These are phyloP conservation scores for Priceomyces fermenticarens DNA, from an alignment of 805 yeast species.

Conservation along the genomic window DNA sequence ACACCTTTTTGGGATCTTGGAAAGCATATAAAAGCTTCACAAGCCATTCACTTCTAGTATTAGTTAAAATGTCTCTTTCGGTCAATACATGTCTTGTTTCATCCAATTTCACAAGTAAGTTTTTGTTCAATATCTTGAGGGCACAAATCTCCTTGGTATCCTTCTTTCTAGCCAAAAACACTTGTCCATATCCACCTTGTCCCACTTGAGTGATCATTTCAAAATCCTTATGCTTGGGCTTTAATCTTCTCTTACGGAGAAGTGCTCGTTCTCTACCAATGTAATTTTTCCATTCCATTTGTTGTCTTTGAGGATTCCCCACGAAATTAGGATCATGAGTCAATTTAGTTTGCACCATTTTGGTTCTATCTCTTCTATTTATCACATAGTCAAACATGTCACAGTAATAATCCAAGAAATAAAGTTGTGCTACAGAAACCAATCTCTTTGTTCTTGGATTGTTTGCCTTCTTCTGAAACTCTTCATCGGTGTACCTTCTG, in stretches of 20 bases:
- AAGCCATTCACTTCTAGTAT: conserved; percentile 93
- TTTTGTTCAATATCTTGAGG: conserved; percentile 84
- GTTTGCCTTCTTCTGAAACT: conserved; percentile 57
- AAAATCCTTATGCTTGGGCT: conserved; percentile 92
- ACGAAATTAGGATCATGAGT: conserved; percentile 47
- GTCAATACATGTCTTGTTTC: conserved; percentile 95
- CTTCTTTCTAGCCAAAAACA: conserved; percentile 88
- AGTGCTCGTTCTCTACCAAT: conserved; percentile 79
- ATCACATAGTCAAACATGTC: conserved; percentile 93
- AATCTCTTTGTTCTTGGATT: conserved; percentile 77
- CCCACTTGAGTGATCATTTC: conserved; percentile 98
- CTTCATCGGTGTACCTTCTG: conserved; percentile 28
- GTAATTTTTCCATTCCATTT: conserved; percentile 68
- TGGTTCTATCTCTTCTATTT: conserved; percentile 77
- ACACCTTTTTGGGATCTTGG: conserved; percentile 87
- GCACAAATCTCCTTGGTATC: conserved; percentile 97
- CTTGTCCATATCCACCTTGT: conserved; percentile 99
- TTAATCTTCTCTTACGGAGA: conserved; percentile 82
- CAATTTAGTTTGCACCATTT: conserved; percentile 61
- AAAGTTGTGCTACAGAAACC: conserved; percentile 90
- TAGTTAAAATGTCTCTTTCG: conserved; percentile 95
- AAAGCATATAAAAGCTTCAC: conserved; percentile 92
- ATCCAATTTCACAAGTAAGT: conserved; percentile 79
- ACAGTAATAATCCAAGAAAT: conserved; percentile 91
- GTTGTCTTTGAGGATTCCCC: conserved; percentile 30